These are phyloP conservation scores for Tricholomella constricta DNA, from an alignment of 768 basidiomycete species.

Conservation along the genomic window DNA sequence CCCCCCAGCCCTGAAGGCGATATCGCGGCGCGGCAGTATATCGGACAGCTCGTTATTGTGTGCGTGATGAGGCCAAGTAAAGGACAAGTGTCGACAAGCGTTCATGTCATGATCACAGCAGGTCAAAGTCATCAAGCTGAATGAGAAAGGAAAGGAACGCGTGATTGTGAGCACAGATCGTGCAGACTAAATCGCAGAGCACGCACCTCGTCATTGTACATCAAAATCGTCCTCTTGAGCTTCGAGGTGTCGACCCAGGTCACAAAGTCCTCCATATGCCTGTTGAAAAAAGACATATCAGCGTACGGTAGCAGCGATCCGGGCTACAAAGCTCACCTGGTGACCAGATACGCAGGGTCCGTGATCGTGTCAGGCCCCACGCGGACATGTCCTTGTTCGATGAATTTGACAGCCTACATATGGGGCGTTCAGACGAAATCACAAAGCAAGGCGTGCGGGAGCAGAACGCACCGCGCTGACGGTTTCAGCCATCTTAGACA, in stretches of 20 bases:
- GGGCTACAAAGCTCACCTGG: slow-evolving; percentile 51
- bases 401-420: slow-evolving; percentile 89
- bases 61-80: background rate
- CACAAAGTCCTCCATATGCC: slow-evolving; percentile 99
- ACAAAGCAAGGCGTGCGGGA: slow-evolving; percentile 5
- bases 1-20: background rate
- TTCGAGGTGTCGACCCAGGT: slow-evolving; percentile 99
- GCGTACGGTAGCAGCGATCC: too few relatives aligned
- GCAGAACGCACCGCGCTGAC: slow-evolving; percentile 81
- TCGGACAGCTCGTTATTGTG: background rate
- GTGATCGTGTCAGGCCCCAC: slow-evolving; percentile 96
- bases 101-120: slow-evolving; percentile 49
- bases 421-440: slow-evolving; percentile 1
- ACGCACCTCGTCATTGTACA: slow-evolving; percentile 91
- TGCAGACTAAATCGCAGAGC: background rate
- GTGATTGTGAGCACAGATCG: slow-evolving; percentile 16
- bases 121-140: slow-evolving; percentile 93
- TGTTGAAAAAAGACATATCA: too few relatives aligned
- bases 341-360: slow-evolving; percentile 95
- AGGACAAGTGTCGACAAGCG: background rate
- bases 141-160: slow-evolving; percentile 1
- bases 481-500: slow-evolving; percentile 93
- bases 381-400: slow-evolving; percentile 97
- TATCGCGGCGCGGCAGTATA: slow-evolving; percentile 1
- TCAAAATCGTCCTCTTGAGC: slow-evolving; percentile 92